phyloP scores from a whole-genome alignment of 1,284 basidiomycete species.

The Cutaneotrichosporon curvatum region DNA sequence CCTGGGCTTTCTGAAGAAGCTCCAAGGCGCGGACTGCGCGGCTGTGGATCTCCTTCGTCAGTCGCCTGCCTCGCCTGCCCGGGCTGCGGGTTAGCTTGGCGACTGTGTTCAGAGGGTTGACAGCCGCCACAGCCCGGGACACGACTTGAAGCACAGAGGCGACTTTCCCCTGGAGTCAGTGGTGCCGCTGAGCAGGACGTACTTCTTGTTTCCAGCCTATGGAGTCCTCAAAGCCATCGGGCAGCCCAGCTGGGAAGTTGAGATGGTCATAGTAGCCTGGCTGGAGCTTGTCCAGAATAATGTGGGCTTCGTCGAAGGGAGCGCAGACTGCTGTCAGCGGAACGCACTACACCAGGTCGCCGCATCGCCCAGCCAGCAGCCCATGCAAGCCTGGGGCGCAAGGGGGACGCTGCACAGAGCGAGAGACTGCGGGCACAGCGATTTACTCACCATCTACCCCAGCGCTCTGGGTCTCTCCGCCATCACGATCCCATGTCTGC shows the following conservation, averaged over 20 bases:
- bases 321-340: constrained; percentile 16
- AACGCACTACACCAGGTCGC: too few relatives aligned
- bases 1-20: constrained; percentile 67
- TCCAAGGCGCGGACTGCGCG: constrained; percentile 64
- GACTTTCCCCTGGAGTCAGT: constrained; percentile 30
- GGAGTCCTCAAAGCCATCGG: constrained; percentile 22
- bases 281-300: constrained; percentile 24
- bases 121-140: constrained; percentile 22
- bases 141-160: constrained; percentile 32
- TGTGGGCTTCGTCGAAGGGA: constrained; percentile 25
- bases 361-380: too few relatives aligned
- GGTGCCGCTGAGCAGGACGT: not conserved
- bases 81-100: constrained; percentile 2
- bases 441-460: too few relatives aligned
- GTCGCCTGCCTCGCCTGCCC: constrained; percentile 10
- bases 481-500: too few relatives aligned
- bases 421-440: too few relatives aligned
- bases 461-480: too few relatives aligned
- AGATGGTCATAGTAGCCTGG: constrained; percentile 24
- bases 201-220: constrained; percentile 37
- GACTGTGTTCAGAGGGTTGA: constrained; percentile 30
- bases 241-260: constrained; percentile 19
- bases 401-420: too few relatives aligned
- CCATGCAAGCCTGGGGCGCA: too few relatives aligned
- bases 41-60: constrained; percentile 19